Conservation (phyloP, 2,329 filamentous ascomycete genomes). For the Herpotrichia juniperi region DNA sequence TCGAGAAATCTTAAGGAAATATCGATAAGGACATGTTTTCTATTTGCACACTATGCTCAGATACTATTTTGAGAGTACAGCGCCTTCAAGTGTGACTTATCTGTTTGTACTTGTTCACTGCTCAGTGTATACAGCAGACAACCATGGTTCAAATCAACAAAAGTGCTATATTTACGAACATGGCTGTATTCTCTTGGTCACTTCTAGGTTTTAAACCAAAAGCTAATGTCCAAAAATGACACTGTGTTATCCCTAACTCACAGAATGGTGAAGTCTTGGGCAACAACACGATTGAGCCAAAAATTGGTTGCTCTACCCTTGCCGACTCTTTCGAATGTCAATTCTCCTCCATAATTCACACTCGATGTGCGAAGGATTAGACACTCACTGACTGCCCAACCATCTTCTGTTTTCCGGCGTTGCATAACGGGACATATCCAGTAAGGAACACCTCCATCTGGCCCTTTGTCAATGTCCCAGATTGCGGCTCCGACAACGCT, state of each 20-base stretch:
- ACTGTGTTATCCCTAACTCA: not conserved
- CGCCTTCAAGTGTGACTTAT: no score
- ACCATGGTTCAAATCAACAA: no score
- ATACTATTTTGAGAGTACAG: no score
- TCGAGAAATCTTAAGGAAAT: no score
- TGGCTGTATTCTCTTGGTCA: no score
- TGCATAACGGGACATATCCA: slow-evolving; percentile 11
- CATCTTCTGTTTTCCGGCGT: slow-evolving; percentile 2
- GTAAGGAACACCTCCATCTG: slow-evolving; percentile 25
- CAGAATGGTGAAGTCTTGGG: slow-evolving; percentile 4
- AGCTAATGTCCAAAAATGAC: no score
- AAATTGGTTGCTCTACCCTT: slow-evolving; percentile 1
- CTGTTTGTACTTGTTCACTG: no score
- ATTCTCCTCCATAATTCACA: slow-evolving; percentile 2
- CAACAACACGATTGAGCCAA: not conserved
- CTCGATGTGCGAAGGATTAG: not conserved
- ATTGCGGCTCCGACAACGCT: not conserved
- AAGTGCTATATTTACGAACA: no score
- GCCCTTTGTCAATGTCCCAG: slow-evolving; percentile 30
- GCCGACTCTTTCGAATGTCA: slow-evolving; percentile 9
- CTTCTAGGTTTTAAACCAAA: no score
- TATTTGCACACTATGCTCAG: no score
- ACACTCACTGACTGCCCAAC: slow-evolving; percentile 2
- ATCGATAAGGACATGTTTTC: no score
- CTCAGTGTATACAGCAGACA: no score